Conservation (phyloP, 176 grass and related monocot species). For the Aegilops umbellulata region DNA sequence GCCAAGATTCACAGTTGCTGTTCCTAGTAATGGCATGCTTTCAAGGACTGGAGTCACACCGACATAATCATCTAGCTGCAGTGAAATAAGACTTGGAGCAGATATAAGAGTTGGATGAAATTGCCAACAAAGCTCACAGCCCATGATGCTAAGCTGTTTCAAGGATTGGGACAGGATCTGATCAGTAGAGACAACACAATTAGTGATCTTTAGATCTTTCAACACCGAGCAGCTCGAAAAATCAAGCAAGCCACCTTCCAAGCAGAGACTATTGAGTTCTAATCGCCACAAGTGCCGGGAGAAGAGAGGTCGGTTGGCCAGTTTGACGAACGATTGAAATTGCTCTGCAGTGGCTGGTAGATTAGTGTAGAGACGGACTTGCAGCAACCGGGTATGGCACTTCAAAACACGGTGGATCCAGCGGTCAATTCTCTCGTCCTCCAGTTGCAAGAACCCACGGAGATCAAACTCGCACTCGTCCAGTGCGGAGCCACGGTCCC, state of each 20-base stretch:
- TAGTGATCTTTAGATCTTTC: neutral
- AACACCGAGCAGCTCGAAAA: neutral
- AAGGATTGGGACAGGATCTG: neutral
- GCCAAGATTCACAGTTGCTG: conserved; percentile 1
- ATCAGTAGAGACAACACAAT: neutral
- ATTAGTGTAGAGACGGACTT: neutral
- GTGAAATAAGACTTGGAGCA: conserved; percentile 6
- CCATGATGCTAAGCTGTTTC: neutral
- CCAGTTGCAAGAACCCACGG: neutral
- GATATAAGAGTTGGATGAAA: neutral
- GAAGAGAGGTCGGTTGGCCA: neutral
- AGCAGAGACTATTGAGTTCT: neutral
- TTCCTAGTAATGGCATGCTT: conserved; percentile 9
- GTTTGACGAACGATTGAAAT: too few species aligned
- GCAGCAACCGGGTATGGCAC: neutral
- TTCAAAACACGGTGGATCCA: neutral
- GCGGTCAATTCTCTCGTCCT: neutral
- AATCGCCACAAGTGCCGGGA: neutral
- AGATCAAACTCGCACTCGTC: neutral
- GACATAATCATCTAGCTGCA: neutral
- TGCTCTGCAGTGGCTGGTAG: neutral
- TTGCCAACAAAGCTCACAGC: neutral
- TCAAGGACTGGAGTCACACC: conserved; percentile 7
- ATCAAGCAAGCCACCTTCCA: neutral
- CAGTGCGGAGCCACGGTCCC: neutral